These are phyloP conservation scores for Saccharomyces hybrid DNA, from an alignment of 1,139 yeast genomes.

Conservation along the genomic window DNA sequence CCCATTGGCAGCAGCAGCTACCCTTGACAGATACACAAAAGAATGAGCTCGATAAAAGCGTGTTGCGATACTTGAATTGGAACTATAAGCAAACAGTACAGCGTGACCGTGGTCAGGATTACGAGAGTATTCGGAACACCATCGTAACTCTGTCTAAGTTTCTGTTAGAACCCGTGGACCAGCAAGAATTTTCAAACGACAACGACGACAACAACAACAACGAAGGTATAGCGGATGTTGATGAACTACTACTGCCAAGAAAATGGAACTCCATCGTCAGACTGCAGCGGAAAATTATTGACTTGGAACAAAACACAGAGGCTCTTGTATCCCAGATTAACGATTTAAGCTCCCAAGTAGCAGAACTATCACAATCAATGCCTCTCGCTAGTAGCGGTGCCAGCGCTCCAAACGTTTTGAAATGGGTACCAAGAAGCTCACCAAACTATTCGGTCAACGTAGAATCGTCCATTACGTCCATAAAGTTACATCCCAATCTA, in stretches of 20 bases:
- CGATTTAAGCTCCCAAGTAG: constrained; percentile 13
- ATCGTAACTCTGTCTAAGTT: background rate
- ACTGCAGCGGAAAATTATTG: constrained; percentile 67
- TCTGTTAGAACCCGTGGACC: background rate
- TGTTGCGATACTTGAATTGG: constrained; percentile 41
- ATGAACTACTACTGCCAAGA: constrained; percentile 48
- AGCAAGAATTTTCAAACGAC: background rate
- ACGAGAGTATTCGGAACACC: constrained; percentile 11
- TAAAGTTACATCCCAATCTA: constrained; percentile 65
- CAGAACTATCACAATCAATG: constrained; percentile 14
- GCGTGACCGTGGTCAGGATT: background rate
- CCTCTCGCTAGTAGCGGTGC: constrained; percentile 29
- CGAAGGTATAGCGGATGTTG: constrained; percentile 16
- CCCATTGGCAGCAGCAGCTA: constrained; percentile 5
- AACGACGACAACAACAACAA: background rate
- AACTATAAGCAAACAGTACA: constrained; percentile 1
- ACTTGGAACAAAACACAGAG: constrained; percentile 35
- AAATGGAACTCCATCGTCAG: constrained; percentile 87
- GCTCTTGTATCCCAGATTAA: background rate
- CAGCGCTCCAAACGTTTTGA: constrained; percentile 34
- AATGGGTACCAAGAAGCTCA: constrained; percentile 58
- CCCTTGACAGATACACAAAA: constrained; percentile 44
- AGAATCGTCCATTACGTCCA: constrained; percentile 52
- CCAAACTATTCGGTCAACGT: constrained; percentile 10
- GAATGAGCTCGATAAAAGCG: constrained; percentile 48